phyloP scores from a whole-genome alignment of 2,329 filamentous ascomycete genomes.

The Hypoxylon sp. region DNA sequence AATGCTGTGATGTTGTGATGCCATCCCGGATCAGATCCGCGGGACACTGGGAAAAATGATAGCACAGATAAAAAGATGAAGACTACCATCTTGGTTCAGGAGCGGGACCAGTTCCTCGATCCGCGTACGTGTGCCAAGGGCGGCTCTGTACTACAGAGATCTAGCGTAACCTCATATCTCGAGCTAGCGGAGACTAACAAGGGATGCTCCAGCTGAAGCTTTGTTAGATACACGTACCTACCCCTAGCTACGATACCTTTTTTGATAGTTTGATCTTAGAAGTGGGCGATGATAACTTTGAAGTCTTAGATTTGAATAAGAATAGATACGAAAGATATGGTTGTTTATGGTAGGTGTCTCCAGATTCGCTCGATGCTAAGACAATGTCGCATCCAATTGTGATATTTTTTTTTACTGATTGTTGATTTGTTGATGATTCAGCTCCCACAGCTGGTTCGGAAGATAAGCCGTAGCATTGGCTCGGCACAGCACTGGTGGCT shows the following conservation, averaged over 20 bases:
- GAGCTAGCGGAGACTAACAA: conserved; percentile 15
- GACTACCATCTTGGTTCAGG: conserved; percentile 15
- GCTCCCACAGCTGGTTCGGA: conserved; percentile 9
- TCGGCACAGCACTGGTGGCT: conserved; percentile 19
- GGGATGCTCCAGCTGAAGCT: conserved; percentile 1
- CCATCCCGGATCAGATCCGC: conserved; percentile 17
- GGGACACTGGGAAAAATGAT: conserved; percentile 15
- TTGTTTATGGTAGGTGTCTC: conserved; percentile 8
- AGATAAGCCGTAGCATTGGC: conserved; percentile 24
- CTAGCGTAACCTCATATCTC: conserved; percentile 37
- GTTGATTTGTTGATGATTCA: conserved; percentile 38
- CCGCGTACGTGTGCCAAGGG: conserved; percentile 36
- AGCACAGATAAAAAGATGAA: conserved; percentile 10
- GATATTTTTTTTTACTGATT: not conserved
- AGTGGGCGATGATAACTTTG: not conserved
- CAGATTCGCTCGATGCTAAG: conserved; percentile 4
- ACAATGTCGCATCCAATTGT: conserved; percentile 26
- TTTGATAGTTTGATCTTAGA: conserved; percentile 8
- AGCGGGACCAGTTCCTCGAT: conserved; percentile 8
- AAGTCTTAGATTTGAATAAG: not conserved
- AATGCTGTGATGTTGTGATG: not conserved
- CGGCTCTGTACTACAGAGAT: conserved; percentile 40
- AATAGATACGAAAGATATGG: conserved; percentile 1
- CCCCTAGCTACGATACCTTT: not conserved
- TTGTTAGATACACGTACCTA: not conserved